Evolutionary conservation across 2,329 filamentous ascomycete genomes (phyloP), one percentile per base, ranked within the genome.

Genomic region (Aureobasidium lini): DNA sequence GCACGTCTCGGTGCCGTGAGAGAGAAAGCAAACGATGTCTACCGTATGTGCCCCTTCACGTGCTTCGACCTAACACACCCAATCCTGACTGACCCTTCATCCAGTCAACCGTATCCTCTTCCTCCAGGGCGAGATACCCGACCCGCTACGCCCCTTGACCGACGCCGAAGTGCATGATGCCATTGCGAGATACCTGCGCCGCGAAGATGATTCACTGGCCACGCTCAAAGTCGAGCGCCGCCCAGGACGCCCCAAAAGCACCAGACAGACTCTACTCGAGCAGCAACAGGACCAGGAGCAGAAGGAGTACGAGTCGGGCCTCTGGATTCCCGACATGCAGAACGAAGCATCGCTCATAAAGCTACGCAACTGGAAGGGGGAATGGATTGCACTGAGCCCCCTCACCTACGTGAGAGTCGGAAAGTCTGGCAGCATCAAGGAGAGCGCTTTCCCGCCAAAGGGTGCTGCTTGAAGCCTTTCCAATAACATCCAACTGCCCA

Each of bases 251-350:
- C 91, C 93, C 8, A 80, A 90, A 16, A 89, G 81, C 68, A 84
- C 85, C 23, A 86, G 84, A 62, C 90, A 96, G 71, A 89, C 92
- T 65, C 76, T 89, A 18, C 77, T 97, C 40, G 86, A 84, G 71
- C 80, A 89, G 67, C 87, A 85, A 64, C 85, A 89, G 58, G 80
- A 82, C 13, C 76, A 76, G 1, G 87, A 96, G 64, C 80, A 87
- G 68, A 87, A 87, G 66, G 94, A 99, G 76, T 89, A 89, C 65
- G 82, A 86, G 63, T 84, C 85, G 57, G 94, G 94, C 0, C 95
- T 96, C 69, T 88, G 89, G 90, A 73, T 95, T 42, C 92, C 93
- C 0, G 89, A 96, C 69, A 76, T 96, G 57, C 82, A 84, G 59
- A 81, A 85, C 43, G 77, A 80, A 42, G 81, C 85, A 49, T 90